Percentiles rank a stretch among this genome's conserved stretches.
phyloP scores from a whole-genome alignment of 768 basidiomycete species.

The Naganishia vaughanmartiniae region DNA sequence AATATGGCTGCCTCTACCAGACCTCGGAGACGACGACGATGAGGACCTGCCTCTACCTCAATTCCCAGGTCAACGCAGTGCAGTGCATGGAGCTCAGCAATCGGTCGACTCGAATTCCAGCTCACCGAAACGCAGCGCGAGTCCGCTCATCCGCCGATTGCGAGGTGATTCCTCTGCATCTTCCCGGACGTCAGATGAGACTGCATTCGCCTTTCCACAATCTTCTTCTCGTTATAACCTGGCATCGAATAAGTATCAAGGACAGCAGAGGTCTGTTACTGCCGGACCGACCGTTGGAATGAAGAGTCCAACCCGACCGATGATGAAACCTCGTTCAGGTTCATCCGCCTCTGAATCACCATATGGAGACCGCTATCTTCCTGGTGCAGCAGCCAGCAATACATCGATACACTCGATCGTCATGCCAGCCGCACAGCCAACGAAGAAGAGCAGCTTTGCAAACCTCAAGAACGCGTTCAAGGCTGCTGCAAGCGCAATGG shows the following conservation, averaged over 20 bases:
- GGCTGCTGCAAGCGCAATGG: slow-evolving; percentile 27
- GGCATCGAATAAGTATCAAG: not conserved
- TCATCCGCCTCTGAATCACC: slow-evolving; percentile 25
- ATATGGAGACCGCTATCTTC: slow-evolving; percentile 14
- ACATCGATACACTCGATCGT: slow-evolving; percentile 24
- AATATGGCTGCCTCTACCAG: not conserved
- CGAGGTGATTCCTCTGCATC: slow-evolving; percentile 27
- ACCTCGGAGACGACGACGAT: slow-evolving; percentile 29
- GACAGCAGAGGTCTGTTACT: not conserved
- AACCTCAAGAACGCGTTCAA: slow-evolving; percentile 33
- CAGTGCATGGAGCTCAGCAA: slow-evolving; percentile 11
- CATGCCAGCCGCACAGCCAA: not conserved
- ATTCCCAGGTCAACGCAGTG: slow-evolving; percentile 12
- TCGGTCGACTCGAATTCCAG: slow-evolving; percentile 29
- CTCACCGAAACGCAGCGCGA: slow-evolving; percentile 28
- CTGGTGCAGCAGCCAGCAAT: slow-evolving; percentile 12
- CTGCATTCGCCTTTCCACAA: slow-evolving; percentile 29
- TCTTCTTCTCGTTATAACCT: not conserved
- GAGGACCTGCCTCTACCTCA: slow-evolving; percentile 29
- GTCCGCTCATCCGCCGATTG: slow-evolving; percentile 20
- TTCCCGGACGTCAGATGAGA: not conserved
- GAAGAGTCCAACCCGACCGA: slow-evolving; percentile 25
- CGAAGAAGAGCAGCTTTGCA: slow-evolving; percentile 31
- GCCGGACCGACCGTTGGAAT: not conserved
- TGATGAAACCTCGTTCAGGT: slow-evolving; percentile 28